Evolutionary conservation across 2,329 filamentous ascomycete species (phyloP), one percentile per base, ranked within the genome.

Genomic region (Diplodia sapinea): DNA sequence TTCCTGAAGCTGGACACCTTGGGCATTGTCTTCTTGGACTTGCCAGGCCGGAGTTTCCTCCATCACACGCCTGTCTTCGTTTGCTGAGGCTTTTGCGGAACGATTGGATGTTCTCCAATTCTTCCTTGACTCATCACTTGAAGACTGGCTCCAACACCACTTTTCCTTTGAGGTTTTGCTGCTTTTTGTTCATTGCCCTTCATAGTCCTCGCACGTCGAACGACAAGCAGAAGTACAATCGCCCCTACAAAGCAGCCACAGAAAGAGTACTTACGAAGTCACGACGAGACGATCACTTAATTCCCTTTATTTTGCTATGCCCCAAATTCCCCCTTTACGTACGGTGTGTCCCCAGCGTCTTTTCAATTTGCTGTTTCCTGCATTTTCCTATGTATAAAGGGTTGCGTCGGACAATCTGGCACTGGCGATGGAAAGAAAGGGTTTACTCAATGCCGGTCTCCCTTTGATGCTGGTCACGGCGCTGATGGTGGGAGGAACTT

Each of bases 271-370:
- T 64, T 43, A 64, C 40, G 61, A 64, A 38, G 61, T 52, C 61
- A 64, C 61, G 61, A 64, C 47, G 61, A 64, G 33, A 64, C 47
- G 61, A 64, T 26, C 61, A 9, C 61, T 38, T 64, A 52, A 64
- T 52, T 64, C 61, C 61, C 23, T 52, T 47, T 23, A 49, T 2
- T 11, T 33, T 64, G 51, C 38, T 51, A 3, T 47, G 2, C 40
- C 61, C 29, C 20, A 20, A 61, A 47, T 49, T 61, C 36, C 61
- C 47, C 47, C 36, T 7, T 43, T 36, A 59, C 40, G 29, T 49
- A 26, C 49, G 33, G 38, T 33, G 56, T 17, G 40, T 12, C 23
- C 56, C 20, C 15, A 23, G 15, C 26, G 38, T 49, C 13, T 40
- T 61, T 49, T 61, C 57, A 17, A 8, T 29, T 63, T 33, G 40